These are phyloP conservation scores for Huntiella decipiens DNA, from an alignment of 2,329 filamentous ascomycete species.

Conservation along the genomic window DNA sequence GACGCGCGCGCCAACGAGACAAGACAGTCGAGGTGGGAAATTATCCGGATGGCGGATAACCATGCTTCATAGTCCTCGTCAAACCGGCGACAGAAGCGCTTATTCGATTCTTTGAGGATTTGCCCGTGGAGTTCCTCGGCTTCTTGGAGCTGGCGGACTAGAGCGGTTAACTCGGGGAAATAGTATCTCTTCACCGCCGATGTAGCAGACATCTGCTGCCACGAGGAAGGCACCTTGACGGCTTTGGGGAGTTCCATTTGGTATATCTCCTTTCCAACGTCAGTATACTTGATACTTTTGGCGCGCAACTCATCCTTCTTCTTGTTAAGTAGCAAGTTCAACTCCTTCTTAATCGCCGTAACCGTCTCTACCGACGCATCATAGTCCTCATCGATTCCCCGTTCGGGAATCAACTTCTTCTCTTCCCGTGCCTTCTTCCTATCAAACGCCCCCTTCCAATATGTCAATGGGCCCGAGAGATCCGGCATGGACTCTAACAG, in stretches of 20 bases:
- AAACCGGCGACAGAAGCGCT: conserved; percentile 70
- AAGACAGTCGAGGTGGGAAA: conserved; percentile 85
- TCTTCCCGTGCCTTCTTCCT: conserved; percentile 58
- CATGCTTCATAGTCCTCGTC: conserved; percentile 71
- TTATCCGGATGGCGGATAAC: conserved; percentile 75
- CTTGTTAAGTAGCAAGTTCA: conserved; percentile 51
- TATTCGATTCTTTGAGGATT: conserved; percentile 69
- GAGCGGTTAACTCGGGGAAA: conserved; percentile 59
- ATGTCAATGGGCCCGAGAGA: conserved; percentile 51
- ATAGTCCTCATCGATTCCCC: conserved; percentile 79
- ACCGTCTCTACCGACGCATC: conserved; percentile 66
- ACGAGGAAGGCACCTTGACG: conserved; percentile 68
- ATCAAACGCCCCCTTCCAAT: conserved; percentile 88
- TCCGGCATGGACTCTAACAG: conserved; percentile 76
- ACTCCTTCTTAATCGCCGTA: conserved; percentile 51
- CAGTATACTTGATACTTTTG: conserved; percentile 52
- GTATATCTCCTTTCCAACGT: conserved; percentile 93
- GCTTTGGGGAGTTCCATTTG: conserved; percentile 79
- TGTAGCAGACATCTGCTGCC: conserved; percentile 94
- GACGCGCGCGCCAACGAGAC: conserved; percentile 87
- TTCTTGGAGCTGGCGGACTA: conserved; percentile 80
- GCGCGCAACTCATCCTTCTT: conserved; percentile 58
- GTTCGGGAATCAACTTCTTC: conserved; percentile 67
- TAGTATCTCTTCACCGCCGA: conserved; percentile 85
- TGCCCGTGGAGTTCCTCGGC: conserved; percentile 86